These are phyloP conservation scores for Penicillium digitatum DNA, from an alignment of 2,329 filamentous ascomycete species.

Conservation along the genomic window DNA sequence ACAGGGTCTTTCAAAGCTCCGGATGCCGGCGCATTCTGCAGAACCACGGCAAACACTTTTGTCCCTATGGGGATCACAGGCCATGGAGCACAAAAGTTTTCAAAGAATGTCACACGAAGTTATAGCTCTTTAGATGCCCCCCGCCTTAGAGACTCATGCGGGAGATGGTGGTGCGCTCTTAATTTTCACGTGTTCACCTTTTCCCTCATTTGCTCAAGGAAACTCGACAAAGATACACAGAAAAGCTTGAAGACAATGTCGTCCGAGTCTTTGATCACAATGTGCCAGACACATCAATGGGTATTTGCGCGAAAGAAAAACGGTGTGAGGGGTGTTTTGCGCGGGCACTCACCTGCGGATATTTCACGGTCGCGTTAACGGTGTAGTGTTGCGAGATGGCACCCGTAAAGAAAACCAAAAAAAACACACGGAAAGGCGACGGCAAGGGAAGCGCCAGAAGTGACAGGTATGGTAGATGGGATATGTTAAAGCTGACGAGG, in stretches of 20 bases:
- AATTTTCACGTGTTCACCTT: conserved; percentile 14
- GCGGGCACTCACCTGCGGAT: conserved; percentile 16
- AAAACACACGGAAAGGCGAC: conserved; percentile 3
- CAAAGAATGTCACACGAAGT: not conserved
- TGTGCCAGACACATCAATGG: not conserved
- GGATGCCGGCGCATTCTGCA: conserved; percentile 7
- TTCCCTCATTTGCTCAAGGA: not conserved
- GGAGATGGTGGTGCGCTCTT: not conserved
- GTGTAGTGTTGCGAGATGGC: not conserved
- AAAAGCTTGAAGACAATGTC: not conserved
- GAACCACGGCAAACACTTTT: not conserved
- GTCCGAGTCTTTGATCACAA: not conserved
- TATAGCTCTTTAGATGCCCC: not conserved
- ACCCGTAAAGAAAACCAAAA: not conserved
- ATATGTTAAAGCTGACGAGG: conserved; percentile 3
- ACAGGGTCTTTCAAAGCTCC: not conserved
- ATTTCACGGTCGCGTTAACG: not conserved
- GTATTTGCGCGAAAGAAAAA: conserved; percentile 2
- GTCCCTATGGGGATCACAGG: not conserved
- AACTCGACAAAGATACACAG: not conserved
- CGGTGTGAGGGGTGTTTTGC: conserved; percentile 13
- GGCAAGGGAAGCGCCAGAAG: not conserved
- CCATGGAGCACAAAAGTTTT: not conserved
- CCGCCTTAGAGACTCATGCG: not conserved
- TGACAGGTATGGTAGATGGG: not conserved